Evolutionary conservation across 306 rosid species (phyloP).

Genomic region (Prunus armeniaca): DNA sequence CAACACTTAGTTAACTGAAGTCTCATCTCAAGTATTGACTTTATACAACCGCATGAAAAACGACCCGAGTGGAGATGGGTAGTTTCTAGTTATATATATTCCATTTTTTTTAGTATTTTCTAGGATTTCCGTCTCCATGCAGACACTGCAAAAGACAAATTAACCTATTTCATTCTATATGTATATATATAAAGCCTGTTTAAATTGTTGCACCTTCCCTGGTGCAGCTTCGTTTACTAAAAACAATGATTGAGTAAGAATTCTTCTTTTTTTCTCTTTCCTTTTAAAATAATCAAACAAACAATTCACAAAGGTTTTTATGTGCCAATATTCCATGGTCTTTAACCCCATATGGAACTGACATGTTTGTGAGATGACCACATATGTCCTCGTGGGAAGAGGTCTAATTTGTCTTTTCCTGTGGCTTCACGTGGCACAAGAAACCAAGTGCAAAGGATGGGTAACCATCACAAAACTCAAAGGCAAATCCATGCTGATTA

Average conservation of each 20-base stretch:
- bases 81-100: neutral
- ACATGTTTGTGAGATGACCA: conserved; percentile 17
- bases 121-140: neutral
- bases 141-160: neutral
- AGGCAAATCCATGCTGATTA: conserved; percentile 26
- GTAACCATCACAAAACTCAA: conserved; percentile 40
- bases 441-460: conserved; percentile 36
- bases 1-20: too few species aligned
- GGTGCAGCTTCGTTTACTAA: neutral
- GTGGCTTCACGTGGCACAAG: conserved; percentile 42
- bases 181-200: neutral
- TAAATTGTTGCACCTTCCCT: neutral
- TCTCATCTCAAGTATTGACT: too few species aligned
- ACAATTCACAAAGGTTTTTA: neutral
- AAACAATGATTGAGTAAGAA: neutral
- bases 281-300: neutral
- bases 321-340: conserved; percentile 16
- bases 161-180: neutral
- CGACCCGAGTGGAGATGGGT: too few species aligned
- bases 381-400: conserved; percentile 22
- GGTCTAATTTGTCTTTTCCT: conserved; percentile 32
- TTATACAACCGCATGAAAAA: too few species aligned
- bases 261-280: neutral
- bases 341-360: neutral
- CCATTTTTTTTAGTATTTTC: neutral